Percentiles rank a stretch among this genome's conserved stretches.
Conservation (phyloP, 1,284 basidiomycete genomes). For the Neolentinus lepideus region DNA sequence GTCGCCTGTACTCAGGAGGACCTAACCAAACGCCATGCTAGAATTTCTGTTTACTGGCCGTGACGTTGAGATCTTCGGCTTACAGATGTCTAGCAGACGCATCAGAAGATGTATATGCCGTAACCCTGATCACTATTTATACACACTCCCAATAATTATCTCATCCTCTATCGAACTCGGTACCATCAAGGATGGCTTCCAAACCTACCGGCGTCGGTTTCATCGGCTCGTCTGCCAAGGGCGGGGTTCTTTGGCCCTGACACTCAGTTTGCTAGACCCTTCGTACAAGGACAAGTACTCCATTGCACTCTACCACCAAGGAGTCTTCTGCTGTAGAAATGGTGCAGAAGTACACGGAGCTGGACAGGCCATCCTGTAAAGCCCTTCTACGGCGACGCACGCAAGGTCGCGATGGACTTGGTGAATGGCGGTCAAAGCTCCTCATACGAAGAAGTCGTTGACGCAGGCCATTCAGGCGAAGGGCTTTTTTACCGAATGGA, state of each 20-base stretch:
- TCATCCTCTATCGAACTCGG: too few relatives aligned
- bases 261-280: constrained; percentile 15
- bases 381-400: constrained; percentile 20
- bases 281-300: constrained; percentile 14
- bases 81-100: too few relatives aligned
- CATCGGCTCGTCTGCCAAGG: constrained; percentile 25
- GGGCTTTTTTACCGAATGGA: constrained; percentile 33
- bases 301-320: constrained; percentile 21
- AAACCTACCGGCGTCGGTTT: constrained; percentile 23
- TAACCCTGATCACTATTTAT: too few relatives aligned
- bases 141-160: too few relatives aligned
- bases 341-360: constrained; percentile 18
- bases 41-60: too few relatives aligned
- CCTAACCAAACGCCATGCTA: too few relatives aligned
- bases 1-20: too few relatives aligned
- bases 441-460: constrained; percentile 19
- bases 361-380: constrained; percentile 16
- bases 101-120: too few relatives aligned
- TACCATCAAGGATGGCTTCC: background rate
- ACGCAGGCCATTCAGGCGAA: constrained; percentile 27
- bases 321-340: constrained; percentile 18
- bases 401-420: constrained; percentile 25
- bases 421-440: constrained; percentile 27
- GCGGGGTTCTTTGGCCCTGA: constrained; percentile 20
- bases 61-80: too few relatives aligned